Base-by-base conservation (phyloP, 2,329 filamentous ascomycete species). In the Biscogniauxia marginata region DNA sequence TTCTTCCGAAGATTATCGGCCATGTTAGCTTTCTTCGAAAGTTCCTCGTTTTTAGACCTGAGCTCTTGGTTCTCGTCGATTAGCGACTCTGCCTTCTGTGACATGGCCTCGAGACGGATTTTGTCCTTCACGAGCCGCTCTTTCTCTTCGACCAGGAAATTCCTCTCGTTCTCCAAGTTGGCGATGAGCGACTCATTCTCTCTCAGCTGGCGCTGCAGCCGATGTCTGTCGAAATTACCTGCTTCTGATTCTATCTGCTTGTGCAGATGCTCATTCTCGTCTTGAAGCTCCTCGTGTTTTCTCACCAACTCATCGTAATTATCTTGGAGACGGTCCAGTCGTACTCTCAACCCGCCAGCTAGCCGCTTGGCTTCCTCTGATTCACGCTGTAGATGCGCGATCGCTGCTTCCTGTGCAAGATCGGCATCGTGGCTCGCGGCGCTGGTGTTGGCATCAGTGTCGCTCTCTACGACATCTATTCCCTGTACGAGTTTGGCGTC, bases 161-260 rank as follows among this genome's bases (percentile, higher is more conserved):
- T 83, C 9, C 87, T 73, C 63, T 89, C 83, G 19, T 81, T 80
- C 69, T 93, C 89, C 63, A 91, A 83, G 21, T 79, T 82, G 43
- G 85, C 84, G 66, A 93, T 92, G 50, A 91, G 77, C 56, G 87
- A 81, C 69, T 90, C 86, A 65, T 89, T 85, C 64, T 91, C 84
- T 44, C 82, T 81, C 21, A 87, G 75, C 62, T 82, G 81, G 46
- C 75, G 74, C 63, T 86, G 77, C 63, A 88, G 74, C 63, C 69
- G 78, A 74, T 74, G 83, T 71, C 64, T 79, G 75, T 62, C 77
- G 69, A 51, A 82, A 68, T 53, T 81, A 71, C 67, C 79, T 7
- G 81, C 77, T 67, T 84, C 80, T 25, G 78, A 74, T 53, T 83
- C 78, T 45, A 84, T 77, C 63, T 81, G 80, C 59, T 79, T 79